Evolutionary conservation across 306 rosid genomes (phyloP).

Genomic region (Cucumis sativus): Cucumber_9930_V3 NC_026661.2:621001-621500

Average conservation of each 20-base stretch:
- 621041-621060: constrained; percentile 15
- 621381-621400: constrained; percentile 45
- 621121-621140: too few relatives aligned
- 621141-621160: constrained; percentile 2
- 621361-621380: constrained; percentile 77
- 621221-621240: constrained; percentile 31
- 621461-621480: constrained; percentile 71
- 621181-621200: neutral
- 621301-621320: constrained; percentile 10
- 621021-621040: constrained; percentile 52
- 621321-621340: constrained; percentile 2
- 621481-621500: constrained; percentile 81
- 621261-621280: constrained; percentile 68
- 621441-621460: constrained; percentile 69
- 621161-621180: neutral
- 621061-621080: neutral
- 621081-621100: neutral
- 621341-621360: constrained; percentile 80
- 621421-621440: constrained; percentile 82
- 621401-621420: constrained; percentile 64
- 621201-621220: constrained; percentile 9
- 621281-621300: constrained; percentile 63
- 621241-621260: constrained; percentile 79
- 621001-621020: constrained; percentile 4
- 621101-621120: neutral